A percentile compares a stretch with the other conserved stretches of the same genome.
Conservation (phyloP, 1,139 yeast genomes). For the Saccharomycopsis hybrid region DNA sequence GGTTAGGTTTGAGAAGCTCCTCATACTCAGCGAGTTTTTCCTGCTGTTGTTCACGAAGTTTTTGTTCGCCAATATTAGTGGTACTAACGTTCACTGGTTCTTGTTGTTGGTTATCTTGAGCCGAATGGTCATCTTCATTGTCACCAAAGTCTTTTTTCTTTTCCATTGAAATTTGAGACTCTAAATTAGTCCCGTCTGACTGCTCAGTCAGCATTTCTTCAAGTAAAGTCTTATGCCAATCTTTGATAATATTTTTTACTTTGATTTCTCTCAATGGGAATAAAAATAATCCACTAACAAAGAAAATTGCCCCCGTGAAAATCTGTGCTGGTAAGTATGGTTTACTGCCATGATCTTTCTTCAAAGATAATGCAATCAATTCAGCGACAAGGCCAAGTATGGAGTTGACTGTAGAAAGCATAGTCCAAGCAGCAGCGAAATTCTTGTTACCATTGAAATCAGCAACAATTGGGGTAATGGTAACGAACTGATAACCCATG, state of each 20-base stretch:
- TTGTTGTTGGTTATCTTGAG: no score
- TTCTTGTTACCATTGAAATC: slow-evolving; percentile 26
- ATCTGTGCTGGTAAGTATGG: slow-evolving; percentile 38
- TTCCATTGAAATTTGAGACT: no score
- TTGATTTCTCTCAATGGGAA: slow-evolving; percentile 16
- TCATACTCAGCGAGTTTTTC: slow-evolving; percentile 18
- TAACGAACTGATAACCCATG: slow-evolving; percentile 60
- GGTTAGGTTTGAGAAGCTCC: slow-evolving; percentile 8
- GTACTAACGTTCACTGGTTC: no score
- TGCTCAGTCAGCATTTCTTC: no score
- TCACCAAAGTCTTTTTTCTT: no score
- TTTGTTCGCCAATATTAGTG: no score
- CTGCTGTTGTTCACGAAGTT: no score
- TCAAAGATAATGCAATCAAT: slow-evolving; percentile 31
- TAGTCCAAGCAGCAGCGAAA: slow-evolving; percentile 17
- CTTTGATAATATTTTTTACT: slow-evolving; percentile 8
- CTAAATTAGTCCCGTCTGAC: no score
- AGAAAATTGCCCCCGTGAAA: slow-evolving; percentile 33
- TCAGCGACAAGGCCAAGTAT: slow-evolving; percentile 26
- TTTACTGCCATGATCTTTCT: slow-evolving; percentile 26
- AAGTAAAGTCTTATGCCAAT: no score
- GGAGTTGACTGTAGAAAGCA: slow-evolving; percentile 6
- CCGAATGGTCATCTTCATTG: no score
- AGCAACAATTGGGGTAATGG: slow-evolving; percentile 53
- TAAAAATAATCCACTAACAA: slow-evolving; percentile 21